These are phyloP conservation scores for Yamadazyma laniorum DNA, from an alignment of 805 yeast genomes.

Conservation along the genomic window DNA sequence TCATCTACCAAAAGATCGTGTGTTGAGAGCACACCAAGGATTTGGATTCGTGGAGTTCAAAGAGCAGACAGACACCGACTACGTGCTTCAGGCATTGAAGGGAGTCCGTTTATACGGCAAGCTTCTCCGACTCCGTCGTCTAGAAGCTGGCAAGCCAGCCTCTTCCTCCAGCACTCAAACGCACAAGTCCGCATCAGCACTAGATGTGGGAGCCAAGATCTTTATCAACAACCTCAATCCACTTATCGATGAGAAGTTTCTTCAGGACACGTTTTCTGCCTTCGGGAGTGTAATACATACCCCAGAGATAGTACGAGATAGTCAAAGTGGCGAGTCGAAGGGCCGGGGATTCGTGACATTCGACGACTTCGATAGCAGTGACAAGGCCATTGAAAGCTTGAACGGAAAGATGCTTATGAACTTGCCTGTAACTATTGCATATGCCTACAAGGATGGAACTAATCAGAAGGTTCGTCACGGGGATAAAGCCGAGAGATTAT, in stretches of 20 bases:
- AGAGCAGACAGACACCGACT: constrained; percentile 61
- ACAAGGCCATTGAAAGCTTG: constrained; percentile 67
- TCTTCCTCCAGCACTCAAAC: constrained; percentile 8
- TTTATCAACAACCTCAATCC: constrained; percentile 63
- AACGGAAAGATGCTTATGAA: constrained; percentile 70
- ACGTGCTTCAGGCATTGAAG: constrained; percentile 57
- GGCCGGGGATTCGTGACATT: constrained; percentile 69
- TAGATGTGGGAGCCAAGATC: constrained; percentile 51
- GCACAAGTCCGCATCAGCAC: constrained; percentile 10
- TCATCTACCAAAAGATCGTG: constrained; percentile 76
- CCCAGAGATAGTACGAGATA: constrained; percentile 51
- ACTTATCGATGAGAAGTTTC: constrained; percentile 57
- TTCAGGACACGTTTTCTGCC: constrained; percentile 56
- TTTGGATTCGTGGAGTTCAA: constrained; percentile 82
- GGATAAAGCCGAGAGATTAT: constrained; percentile 68
- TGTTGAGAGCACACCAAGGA: constrained; percentile 73
- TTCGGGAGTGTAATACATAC: constrained; percentile 62
- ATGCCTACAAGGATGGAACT: constrained; percentile 62
- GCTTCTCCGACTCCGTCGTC: constrained; percentile 38
- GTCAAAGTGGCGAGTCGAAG: constrained; percentile 45
- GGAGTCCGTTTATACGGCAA: constrained; percentile 64
- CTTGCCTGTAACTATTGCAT: constrained; percentile 55
- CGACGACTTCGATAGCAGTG: constrained; percentile 65
- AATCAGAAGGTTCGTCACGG: constrained; percentile 64
- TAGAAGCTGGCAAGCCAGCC: constrained; percentile 14